phyloP scores from a whole-genome alignment of 2,329 filamentous ascomycete genomes.

The Paracoccidioides lutzii region DNA sequence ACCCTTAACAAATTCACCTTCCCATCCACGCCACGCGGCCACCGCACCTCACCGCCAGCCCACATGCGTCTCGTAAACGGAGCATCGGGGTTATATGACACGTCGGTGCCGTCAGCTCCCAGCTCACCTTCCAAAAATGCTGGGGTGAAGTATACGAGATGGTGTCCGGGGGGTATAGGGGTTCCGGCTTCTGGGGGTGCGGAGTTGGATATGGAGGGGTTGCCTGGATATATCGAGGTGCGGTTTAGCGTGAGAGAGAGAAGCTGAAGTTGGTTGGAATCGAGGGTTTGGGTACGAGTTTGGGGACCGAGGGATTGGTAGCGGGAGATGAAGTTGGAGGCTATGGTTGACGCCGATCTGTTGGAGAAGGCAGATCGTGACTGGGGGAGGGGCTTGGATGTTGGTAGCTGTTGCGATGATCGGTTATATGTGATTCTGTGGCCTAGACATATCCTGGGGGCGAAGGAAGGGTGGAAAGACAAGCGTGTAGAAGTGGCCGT shows the following conservation, averaged over 20 bases:
- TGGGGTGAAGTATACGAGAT: slow-evolving; percentile 53
- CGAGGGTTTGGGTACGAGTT: slow-evolving; percentile 40
- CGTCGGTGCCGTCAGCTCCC: slow-evolving; percentile 49
- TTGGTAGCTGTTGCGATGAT: not conserved
- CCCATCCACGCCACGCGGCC: slow-evolving; percentile 29
- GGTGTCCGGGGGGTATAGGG: slow-evolving; percentile 46
- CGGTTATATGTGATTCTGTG: not conserved
- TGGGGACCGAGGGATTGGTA: slow-evolving; percentile 32
- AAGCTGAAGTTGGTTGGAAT: slow-evolving; percentile 51
- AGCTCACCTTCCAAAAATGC: slow-evolving; percentile 42
- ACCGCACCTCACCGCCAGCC: slow-evolving; percentile 49
- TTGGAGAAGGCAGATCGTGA: not conserved
- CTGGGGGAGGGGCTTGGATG: not conserved
- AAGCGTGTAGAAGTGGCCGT: not conserved
- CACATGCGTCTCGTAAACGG: slow-evolving; percentile 56
- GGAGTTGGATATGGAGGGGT: slow-evolving; percentile 13
- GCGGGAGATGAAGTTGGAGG: slow-evolving; percentile 30
- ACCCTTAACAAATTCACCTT: slow-evolving; percentile 35
- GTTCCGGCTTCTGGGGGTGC: slow-evolving; percentile 33
- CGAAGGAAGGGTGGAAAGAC: not conserved
- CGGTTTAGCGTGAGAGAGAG: slow-evolving; percentile 47
- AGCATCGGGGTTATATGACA: slow-evolving; percentile 44
- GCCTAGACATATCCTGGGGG: not conserved
- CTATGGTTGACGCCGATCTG: slow-evolving; percentile 21
- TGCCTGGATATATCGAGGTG: slow-evolving; percentile 28